A percentile compares a stretch with the other conserved stretches of the same genome.
phyloP scores from a whole-genome alignment of 2,329 filamentous ascomycete genomes.

The Verticillium dahliae region DNA sequence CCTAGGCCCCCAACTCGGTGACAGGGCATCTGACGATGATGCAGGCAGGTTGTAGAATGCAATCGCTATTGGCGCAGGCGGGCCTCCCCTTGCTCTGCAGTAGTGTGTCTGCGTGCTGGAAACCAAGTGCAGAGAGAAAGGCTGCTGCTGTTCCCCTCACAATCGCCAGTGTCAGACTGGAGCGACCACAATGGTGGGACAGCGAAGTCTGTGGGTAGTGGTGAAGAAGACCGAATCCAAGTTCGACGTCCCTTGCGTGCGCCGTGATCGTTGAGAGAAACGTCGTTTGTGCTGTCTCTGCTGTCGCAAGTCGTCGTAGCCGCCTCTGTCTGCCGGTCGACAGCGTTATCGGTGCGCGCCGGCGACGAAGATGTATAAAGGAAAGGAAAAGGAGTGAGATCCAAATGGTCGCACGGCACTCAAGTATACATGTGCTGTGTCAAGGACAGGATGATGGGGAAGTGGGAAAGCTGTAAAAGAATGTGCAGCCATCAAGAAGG shows the following conservation, averaged over 20 bases:
- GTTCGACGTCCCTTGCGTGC: background rate
- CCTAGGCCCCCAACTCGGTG: slow-evolving; percentile 4
- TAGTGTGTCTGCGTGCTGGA: background rate
- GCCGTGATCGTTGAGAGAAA: background rate
- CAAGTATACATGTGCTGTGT: background rate
- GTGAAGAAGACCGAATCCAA: background rate
- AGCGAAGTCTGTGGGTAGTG: background rate
- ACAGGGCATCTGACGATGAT: slow-evolving; percentile 5
- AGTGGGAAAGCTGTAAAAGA: background rate
- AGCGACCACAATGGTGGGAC: background rate
- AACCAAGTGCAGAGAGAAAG: background rate
- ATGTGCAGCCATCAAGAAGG: background rate
- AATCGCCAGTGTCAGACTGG: background rate
- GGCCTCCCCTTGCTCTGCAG: slow-evolving; percentile 4
- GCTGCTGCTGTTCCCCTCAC: background rate
- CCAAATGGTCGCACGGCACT: background rate
- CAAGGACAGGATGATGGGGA: background rate
- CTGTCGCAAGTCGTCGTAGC: background rate
- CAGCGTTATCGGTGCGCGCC: background rate
- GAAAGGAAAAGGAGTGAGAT: too few species aligned
- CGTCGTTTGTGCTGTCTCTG: background rate
- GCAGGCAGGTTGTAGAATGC: slow-evolving; percentile 6
- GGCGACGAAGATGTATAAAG: background rate
- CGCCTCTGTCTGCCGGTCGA: background rate
- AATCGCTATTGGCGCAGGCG: slow-evolving; percentile 11